phyloP scores from a whole-genome alignment of 2,329 filamentous ascomycete species.

The Fusarium gaditjirri region DNA sequence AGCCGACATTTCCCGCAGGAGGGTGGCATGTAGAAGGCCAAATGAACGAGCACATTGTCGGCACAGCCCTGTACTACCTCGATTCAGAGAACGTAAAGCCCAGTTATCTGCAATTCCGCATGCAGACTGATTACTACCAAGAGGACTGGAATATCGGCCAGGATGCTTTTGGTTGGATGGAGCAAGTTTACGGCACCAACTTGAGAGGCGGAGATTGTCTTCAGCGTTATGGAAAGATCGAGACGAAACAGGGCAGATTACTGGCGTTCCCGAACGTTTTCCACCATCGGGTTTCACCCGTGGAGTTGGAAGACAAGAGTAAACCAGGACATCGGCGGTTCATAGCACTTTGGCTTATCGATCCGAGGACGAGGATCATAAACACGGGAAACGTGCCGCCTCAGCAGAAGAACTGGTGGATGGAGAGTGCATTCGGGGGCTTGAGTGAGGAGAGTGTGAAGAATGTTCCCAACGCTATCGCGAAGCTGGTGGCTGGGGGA shows the following conservation, averaged over 20 bases:
- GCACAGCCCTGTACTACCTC: constrained; percentile 44
- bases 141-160: neutral
- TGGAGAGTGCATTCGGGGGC: constrained; percentile 16
- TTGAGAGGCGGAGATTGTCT: neutral
- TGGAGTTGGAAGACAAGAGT: constrained; percentile 57
- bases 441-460: neutral
- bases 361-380: constrained; percentile 55
- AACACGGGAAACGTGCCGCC: constrained; percentile 50
- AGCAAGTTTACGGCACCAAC: constrained; percentile 10
- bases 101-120: constrained; percentile 34
- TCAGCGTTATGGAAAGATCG: constrained; percentile 32
- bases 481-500: neutral
- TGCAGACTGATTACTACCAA: constrained; percentile 9
- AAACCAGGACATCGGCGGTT: constrained; percentile 63
- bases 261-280: constrained; percentile 38
- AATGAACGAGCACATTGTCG: constrained; percentile 45
- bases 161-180: constrained; percentile 3
- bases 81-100: constrained; percentile 39
- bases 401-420: constrained; percentile 49
- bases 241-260: constrained; percentile 29
- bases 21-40: constrained; percentile 43
- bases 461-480: neutral
- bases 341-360: constrained; percentile 64
- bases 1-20: constrained; percentile 39
- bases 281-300: constrained; percentile 47